These are phyloP conservation scores for Lactarius pseudohatsudake DNA, from an alignment of 768 basidiomycete species.

Conservation along the genomic window DNA sequence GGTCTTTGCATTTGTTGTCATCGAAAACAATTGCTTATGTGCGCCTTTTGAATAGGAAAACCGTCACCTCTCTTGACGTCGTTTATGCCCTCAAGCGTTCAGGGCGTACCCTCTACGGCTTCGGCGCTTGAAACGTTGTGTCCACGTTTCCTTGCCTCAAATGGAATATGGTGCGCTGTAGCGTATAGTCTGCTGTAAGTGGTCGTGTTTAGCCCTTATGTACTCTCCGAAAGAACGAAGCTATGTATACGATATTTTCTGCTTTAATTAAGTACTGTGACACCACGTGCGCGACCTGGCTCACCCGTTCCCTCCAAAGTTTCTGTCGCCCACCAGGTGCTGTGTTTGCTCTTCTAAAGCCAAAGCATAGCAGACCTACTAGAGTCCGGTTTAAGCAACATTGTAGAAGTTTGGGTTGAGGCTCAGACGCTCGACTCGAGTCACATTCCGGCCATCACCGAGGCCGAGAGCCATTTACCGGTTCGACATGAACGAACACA, in stretches of 20 bases:
- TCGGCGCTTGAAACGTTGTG: slow-evolving; percentile 47
- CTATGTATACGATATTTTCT: neutral
- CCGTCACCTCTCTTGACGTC: slow-evolving; percentile 59
- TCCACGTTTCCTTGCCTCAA: too few species aligned
- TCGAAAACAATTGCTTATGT: slow-evolving; percentile 2
- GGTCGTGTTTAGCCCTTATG: neutral
- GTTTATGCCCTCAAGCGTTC: slow-evolving; percentile 62
- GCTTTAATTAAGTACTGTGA: neutral
- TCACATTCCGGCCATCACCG: too few species aligned
- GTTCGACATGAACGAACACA: neutral
- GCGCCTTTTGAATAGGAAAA: slow-evolving; percentile 36
- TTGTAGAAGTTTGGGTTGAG: slow-evolving; percentile 65
- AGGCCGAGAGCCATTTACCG: too few species aligned
- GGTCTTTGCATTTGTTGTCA: slow-evolving; percentile 31
- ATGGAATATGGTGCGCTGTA: neutral
- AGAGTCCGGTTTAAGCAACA: slow-evolving; percentile 77
- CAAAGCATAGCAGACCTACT: slow-evolving; percentile 80
- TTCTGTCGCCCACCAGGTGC: neutral
- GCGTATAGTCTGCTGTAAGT: neutral
- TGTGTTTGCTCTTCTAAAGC: slow-evolving; percentile 43
- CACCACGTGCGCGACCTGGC: neutral
- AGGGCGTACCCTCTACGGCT: slow-evolving; percentile 58
- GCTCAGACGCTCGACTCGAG: too few species aligned
- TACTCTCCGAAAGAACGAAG: neutral
- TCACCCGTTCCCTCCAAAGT: neutral